phyloP scores from a whole-genome alignment of 306 rosid genomes.

The Cicer cuneatum region DNA sequence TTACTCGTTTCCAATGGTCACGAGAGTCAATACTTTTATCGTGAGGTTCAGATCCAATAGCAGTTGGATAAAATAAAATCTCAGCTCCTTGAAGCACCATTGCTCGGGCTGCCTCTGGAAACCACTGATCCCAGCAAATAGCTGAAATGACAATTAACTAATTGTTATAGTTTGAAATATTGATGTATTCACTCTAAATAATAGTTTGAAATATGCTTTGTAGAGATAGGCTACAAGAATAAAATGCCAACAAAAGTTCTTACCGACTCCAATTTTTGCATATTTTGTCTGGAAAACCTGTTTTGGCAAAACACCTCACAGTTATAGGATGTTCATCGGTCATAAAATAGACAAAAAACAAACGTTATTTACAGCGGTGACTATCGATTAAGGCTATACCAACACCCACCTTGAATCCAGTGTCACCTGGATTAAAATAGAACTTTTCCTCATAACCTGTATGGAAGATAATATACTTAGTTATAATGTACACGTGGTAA shows the following conservation, averaged over 20 bases:
- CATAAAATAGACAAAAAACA: conserved; percentile 26
- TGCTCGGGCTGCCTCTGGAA: conserved; percentile 95
- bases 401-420: conserved; percentile 87
- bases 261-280: conserved; percentile 93
- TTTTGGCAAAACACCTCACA: conserved; percentile 41
- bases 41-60: conserved; percentile 97
- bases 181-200: conserved; percentile 13
- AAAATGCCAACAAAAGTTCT: conserved; percentile 43
- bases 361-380: conserved; percentile 27
- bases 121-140: conserved; percentile 99
- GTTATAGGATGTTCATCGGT: conserved; percentile 37
- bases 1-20: conserved; percentile 93
- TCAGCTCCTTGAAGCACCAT: conserved; percentile 99
- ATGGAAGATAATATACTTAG: conserved; percentile 20
- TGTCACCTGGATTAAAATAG: conserved; percentile 96
- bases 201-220: conserved; percentile 7
- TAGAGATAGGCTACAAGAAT: conserved; percentile 1
- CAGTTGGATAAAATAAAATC: conserved; percentile 93
- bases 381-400: conserved; percentile 22
- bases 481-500: conserved; percentile 1
- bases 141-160: conserved; percentile 58
- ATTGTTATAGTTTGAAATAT: background rate
- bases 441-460: conserved; percentile 97
- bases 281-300: conserved; percentile 93
- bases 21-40: conserved; percentile 81